Conservation (phyloP, 1,139 yeast species). For the Yarrowia galli region DNA sequence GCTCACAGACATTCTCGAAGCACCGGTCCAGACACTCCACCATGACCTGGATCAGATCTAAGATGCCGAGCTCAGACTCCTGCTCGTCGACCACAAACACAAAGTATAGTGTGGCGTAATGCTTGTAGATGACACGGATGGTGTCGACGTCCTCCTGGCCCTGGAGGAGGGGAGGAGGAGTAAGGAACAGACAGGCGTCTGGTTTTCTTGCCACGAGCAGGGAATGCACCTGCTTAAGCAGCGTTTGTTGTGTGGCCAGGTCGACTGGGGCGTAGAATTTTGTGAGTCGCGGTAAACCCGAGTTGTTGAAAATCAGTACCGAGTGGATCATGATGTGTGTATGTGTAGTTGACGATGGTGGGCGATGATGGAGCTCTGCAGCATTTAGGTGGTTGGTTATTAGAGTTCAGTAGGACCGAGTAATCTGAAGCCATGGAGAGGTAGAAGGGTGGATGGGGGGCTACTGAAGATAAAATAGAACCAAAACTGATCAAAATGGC, state of each 20-base stretch:
- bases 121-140: slow-evolving; percentile 89
- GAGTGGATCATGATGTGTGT: slow-evolving; percentile 75
- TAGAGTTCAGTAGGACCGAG: not conserved
- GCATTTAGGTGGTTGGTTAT: slow-evolving; percentile 25
- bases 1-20: slow-evolving; percentile 91
- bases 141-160: slow-evolving; percentile 62
- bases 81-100: slow-evolving; percentile 96
- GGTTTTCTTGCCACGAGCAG: slow-evolving; percentile 71
- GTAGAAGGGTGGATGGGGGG: not conserved
- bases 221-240: slow-evolving; percentile 77
- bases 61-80: slow-evolving; percentile 91
- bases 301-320: slow-evolving; percentile 84
- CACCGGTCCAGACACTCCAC: slow-evolving; percentile 94
- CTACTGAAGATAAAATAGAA: no score
- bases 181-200: slow-evolving; percentile 79
- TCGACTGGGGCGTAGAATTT: slow-evolving; percentile 94
- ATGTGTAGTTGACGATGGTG: slow-evolving; percentile 10
- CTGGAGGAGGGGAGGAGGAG: slow-evolving; percentile 73
- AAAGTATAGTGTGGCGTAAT: slow-evolving; percentile 92
- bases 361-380: slow-evolving; percentile 20
- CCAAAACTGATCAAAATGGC: no score
- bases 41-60: slow-evolving; percentile 94
- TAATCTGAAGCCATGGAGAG: not conserved
- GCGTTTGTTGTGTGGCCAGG: slow-evolving; percentile 72
- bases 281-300: slow-evolving; percentile 89